A percentile compares a stretch with the other conserved stretches of the same genome.
Conservation (phyloP, 768 basidiomycete genomes). For the Lactarius trivialis region DNA sequence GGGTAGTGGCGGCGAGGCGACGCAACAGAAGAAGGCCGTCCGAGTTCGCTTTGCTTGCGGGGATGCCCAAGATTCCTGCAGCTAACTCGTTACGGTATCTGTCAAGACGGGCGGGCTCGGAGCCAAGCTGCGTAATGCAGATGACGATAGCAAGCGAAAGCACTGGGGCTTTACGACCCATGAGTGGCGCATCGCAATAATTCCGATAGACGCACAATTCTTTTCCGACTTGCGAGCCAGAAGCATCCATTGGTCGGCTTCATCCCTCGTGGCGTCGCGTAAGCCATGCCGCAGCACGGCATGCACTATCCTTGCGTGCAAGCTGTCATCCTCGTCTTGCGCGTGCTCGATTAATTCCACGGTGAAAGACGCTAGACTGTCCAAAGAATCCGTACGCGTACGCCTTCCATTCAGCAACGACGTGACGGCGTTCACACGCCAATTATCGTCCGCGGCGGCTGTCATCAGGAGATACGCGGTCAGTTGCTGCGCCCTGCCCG, state of each 20-base stretch:
- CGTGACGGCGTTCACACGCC: constrained; percentile 43
- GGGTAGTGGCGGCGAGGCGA: constrained; percentile 65
- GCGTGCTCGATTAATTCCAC: constrained; percentile 31
- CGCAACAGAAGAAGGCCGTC: constrained; percentile 66
- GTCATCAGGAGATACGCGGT: constrained; percentile 58
- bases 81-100: constrained; percentile 88
- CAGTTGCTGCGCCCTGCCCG: constrained; percentile 44
- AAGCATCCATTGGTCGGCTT: constrained; percentile 72
- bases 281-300: constrained; percentile 54
- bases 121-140: constrained; percentile 52
- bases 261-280: constrained; percentile 49
- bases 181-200: background rate
- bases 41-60: constrained; percentile 51
- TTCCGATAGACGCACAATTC: constrained; percentile 40
- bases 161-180: constrained; percentile 49
- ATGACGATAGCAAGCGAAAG: constrained; percentile 60
- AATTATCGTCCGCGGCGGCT: constrained; percentile 36
- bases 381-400: constrained; percentile 16
- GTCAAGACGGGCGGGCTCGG: constrained; percentile 67
- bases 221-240: constrained; percentile 61
- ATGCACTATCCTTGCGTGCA: constrained; percentile 55
- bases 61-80: constrained; percentile 65
- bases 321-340: constrained; percentile 38
- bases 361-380: constrained; percentile 30
- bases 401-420: constrained; percentile 29